Evolutionary conservation across 2,329 filamentous ascomycete species (phyloP), one percentile per base, ranked within the genome.

Genomic region (Ampelomyces quisqualis): DNA sequence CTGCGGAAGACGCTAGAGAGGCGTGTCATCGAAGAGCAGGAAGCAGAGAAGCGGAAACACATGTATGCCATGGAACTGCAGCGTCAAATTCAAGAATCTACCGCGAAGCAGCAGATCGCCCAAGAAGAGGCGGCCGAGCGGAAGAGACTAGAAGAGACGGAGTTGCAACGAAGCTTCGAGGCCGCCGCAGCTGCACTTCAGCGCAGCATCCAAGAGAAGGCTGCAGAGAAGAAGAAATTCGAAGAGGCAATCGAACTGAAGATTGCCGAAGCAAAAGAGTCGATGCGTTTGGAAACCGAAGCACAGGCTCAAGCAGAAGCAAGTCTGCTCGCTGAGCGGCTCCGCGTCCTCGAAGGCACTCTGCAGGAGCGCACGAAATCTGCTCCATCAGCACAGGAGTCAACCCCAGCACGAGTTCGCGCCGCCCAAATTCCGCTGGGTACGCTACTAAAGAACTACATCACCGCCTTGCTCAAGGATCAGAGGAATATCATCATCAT

Each of bases 1-100:
- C 62, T 85, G 9, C 76, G 82, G 38, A 76, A 77, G 13, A 80
- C 82, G 51, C 70, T 90, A 14, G 79, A 82, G n/a, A 60, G 55
- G 43, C 71, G 70, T n/a, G 46, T 66, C 7, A 67, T 75, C 22
- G 73, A 77, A 34, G 69, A 73, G 40, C 54, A 58, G 18, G 60
- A 64, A 24, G 59, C 51, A 6, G 57, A 56, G 17, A 55, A 53
- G 38, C 49, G 53, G 22, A 67, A 61, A 41, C 49, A 52, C 22
- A 53, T 55, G 34, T 62, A 64, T 38, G 49, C 56, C 20, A 53
- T 57, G n/a, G 58, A 67, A 34, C 50, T 68, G 1, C 57, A 62
- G 31, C 58, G 60, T 11, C 55, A 55, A 18, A 51, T 62, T 9
- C 60, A 67, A 14, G 62, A 64, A 28, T 67, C 70, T 11, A 51